Conservation (phyloP, 495 filamentous ascomycete genomes). For the Immersiella caudata region DNA sequence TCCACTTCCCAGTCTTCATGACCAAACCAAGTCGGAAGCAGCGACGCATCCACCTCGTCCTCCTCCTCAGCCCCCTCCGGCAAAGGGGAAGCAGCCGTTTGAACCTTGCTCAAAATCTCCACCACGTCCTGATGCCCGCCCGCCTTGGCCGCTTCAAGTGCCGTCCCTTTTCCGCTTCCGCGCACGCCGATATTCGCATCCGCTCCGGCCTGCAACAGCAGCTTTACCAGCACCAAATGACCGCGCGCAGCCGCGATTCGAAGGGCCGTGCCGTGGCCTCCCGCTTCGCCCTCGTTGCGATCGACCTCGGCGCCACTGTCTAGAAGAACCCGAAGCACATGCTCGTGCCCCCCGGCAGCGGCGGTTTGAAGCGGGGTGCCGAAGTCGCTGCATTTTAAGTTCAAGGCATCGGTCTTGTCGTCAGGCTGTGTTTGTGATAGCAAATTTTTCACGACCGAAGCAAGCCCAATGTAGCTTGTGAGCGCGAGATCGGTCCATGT, state of each 20-base stretch:
- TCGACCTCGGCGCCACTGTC: conserved; percentile 29
- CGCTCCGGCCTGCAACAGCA: conserved; percentile 8
- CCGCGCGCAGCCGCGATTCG: background rate
- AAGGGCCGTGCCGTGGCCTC: conserved; percentile 11
- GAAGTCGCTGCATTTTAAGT: background rate
- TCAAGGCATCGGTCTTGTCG: background rate
- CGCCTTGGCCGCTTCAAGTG: conserved; percentile 1
- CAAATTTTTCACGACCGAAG: conserved; percentile 9
- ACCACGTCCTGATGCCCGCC: conserved; percentile 10
- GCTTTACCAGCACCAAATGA: background rate
- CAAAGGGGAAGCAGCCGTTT: too few relatives aligned
- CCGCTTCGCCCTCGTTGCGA: background rate
- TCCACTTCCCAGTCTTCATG: background rate
- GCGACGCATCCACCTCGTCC: background rate
- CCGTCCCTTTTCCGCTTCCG: background rate
- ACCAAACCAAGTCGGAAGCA: background rate
- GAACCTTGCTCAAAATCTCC: background rate
- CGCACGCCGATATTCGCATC: background rate
- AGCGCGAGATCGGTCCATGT: conserved; percentile 16
- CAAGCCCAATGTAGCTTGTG: conserved; percentile 21
- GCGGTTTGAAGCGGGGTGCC: conserved; percentile 28
- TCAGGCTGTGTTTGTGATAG: background rate
- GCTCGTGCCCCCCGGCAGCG: conserved; percentile 21
- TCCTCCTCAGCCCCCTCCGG: background rate
- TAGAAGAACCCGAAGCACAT: conserved; percentile 29